A percentile compares a stretch with the other conserved stretches of the same genome.
Conservation (phyloP, 2,329 filamentous ascomycete genomes). For the Penicillium sp. region DNA sequence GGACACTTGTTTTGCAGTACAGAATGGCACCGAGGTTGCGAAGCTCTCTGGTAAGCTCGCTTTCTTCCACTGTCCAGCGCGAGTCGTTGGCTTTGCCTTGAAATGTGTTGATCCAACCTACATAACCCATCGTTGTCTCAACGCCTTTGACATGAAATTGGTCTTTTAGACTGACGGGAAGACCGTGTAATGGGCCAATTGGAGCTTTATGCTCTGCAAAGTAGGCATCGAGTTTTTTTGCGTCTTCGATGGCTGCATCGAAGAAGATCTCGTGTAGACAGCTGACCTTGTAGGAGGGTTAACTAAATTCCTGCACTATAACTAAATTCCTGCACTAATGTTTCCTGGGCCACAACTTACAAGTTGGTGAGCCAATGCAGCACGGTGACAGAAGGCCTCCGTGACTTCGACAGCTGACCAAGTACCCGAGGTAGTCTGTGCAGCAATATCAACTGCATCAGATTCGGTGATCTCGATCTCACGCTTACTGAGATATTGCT, state of each 20-base stretch:
- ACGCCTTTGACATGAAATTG: slow-evolving; percentile 51
- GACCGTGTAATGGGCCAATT: slow-evolving; percentile 62
- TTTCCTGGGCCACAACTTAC: slow-evolving; percentile 30
- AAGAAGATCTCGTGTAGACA: slow-evolving; percentile 59
- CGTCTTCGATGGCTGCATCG: slow-evolving; percentile 51
- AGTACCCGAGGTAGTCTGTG: slow-evolving; percentile 52
- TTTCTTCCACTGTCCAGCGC: slow-evolving; percentile 54
- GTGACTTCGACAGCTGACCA: slow-evolving; percentile 60
- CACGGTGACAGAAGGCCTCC: slow-evolving; percentile 58
- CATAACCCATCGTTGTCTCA: slow-evolving; percentile 62
- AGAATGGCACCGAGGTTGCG: slow-evolving; percentile 55
- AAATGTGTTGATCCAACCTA: slow-evolving; percentile 65
- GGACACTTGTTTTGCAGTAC: slow-evolving; percentile 58
- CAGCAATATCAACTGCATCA: slow-evolving; percentile 57
- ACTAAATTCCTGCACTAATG: too few species aligned
- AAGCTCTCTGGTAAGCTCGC: slow-evolving; percentile 58
- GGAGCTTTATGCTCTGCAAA: slow-evolving; percentile 44
- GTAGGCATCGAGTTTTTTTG: slow-evolving; percentile 51
- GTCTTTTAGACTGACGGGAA: slow-evolving; percentile 58
- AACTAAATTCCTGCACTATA: too few species aligned
- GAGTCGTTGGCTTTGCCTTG: slow-evolving; percentile 55
- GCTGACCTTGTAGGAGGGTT: slow-evolving; percentile 33
- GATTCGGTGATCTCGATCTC: slow-evolving; percentile 64
- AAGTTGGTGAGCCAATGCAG: slow-evolving; percentile 60
- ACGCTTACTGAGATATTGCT: slow-evolving; percentile 53